These are phyloP conservation scores for Hericium alpestre DNA, from an alignment of 768 basidiomycete genomes.

Conservation along the genomic window DNA sequence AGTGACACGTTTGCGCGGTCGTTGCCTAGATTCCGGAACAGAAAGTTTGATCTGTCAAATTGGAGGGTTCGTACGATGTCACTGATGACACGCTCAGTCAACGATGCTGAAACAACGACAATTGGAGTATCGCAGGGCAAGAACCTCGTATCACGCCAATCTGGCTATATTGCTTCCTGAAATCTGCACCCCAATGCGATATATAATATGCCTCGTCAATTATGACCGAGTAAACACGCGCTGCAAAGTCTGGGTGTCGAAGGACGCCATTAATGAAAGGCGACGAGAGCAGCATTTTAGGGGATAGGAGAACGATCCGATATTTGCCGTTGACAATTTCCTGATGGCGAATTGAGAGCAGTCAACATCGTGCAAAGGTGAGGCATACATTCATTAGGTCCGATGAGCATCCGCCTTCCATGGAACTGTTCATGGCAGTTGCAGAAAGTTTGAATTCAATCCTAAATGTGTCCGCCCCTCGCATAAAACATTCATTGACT, in stretches of 20 bases:
- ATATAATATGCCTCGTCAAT: conserved; percentile 23
- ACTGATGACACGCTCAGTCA: no score
- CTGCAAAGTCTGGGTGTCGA: conserved; percentile 12
- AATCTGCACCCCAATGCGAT: conserved; percentile 23
- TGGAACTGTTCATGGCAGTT: conserved; percentile 22
- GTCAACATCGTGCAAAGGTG: background rate
- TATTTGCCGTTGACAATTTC: conserved; percentile 12
- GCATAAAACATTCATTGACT: background rate
- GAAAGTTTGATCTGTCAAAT: no score
- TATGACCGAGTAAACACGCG: conserved; percentile 15
- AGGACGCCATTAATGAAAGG: conserved; percentile 17
- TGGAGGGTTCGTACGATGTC: no score
- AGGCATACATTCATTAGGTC: conserved; percentile 18
- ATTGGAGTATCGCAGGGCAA: no score
- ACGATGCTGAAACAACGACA: no score
- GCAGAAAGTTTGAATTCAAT: conserved; percentile 22
- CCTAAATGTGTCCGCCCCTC: conserved; percentile 20
- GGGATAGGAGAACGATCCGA: conserved; percentile 18
- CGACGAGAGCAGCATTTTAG: conserved; percentile 20
- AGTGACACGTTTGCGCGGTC: no score
- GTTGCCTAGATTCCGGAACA: no score
- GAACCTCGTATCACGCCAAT: conserved; percentile 14
- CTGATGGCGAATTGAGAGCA: background rate
- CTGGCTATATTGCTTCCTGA: conserved; percentile 18
- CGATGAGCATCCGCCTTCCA: conserved; percentile 20